Evolutionary conservation across 805 yeast genomes (phyloP), one percentile per base, ranked within the genome.

Genomic region (Sugiyamaella qingdaonensis): DNA sequence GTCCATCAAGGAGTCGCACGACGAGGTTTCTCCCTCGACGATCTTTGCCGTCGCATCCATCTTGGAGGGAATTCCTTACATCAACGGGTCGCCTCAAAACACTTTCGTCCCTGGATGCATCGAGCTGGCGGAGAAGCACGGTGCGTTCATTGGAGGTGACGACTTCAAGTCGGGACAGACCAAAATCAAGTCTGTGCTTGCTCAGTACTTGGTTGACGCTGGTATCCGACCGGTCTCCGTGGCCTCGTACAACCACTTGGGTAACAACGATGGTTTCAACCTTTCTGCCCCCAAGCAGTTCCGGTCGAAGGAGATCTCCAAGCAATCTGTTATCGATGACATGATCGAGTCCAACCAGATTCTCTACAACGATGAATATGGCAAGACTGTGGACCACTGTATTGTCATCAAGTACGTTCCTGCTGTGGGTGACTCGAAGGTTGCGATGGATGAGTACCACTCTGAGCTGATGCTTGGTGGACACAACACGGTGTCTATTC

Each of bases 401-500:
- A 91, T 91, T 69, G 97, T 91, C 56, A 91, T 91, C 77, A 91
- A 91, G 75, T 90, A 91, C 71, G 74, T 92, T 68, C 86, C 88
- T 53, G 97, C 97, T 8, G 97, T 91, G 47, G 96, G 96, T 36
- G 98, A 91, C 72, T 84, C 94, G 59, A 91, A 91, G 77, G 96
- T 91, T 59, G 98, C 98, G 50, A 92, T 91, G 97, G 98, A 91
- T 72, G 97, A 92, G 75, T 91, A 91, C 75, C 89, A 92, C 76
- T 86, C 95, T 53, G 97, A 91, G 73, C 82, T 91, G 68, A 92
- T 91, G 97, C 79, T 91, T 64, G 98, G 98, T 57, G 98, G 98
- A 44, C 97, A 91, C 75, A 92, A 91, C 76, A 86, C 94, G 68
- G 86, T 91, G 61, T 84, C 95, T 46, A 86, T 92, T 67, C 96